Percentiles rank a stretch among this genome's conserved stretches.
phyloP scores from a whole-genome alignment of 2,329 filamentous ascomycete species.

The Bipolaris cookei region DNA sequence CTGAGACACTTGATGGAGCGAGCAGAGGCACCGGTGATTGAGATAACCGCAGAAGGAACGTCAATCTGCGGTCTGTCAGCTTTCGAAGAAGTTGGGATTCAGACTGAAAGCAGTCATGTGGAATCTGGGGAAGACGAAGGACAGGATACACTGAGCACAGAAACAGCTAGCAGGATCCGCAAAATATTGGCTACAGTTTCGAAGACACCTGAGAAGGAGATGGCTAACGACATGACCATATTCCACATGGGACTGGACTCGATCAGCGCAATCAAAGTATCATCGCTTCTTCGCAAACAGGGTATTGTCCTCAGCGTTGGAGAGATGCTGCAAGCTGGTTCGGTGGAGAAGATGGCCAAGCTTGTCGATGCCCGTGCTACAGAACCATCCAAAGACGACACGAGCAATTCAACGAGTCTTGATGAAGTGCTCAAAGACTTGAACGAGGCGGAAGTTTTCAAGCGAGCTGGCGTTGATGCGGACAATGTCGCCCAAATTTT shows the following conservation, averaged over 20 bases:
- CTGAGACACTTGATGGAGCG: conserved; percentile 62
- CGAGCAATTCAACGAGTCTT: conserved; percentile 11
- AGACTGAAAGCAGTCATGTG: not conserved
- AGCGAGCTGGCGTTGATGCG: conserved; percentile 49
- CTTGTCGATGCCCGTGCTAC: conserved; percentile 31
- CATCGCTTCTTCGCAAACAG: conserved; percentile 69
- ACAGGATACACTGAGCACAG: conserved; percentile 31
- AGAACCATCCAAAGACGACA: not conserved
- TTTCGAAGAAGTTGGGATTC: conserved; percentile 41
- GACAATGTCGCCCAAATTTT: conserved; percentile 63
- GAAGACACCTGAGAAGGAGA: conserved; percentile 62
- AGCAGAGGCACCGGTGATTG: conserved; percentile 60
- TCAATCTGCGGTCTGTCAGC: conserved; percentile 69
- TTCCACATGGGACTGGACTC: conserved; percentile 91
- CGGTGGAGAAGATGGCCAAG: conserved; percentile 68
- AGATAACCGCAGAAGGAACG: conserved; percentile 59
- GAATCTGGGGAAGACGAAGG: not conserved
- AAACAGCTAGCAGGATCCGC: conserved; percentile 51
- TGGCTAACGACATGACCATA: conserved; percentile 68
- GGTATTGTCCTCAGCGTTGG: conserved; percentile 70
- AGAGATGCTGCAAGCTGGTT: conserved; percentile 71
- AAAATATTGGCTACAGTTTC: conserved; percentile 64
- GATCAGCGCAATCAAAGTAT: conserved; percentile 87
- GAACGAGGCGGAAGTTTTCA: conserved; percentile 51
- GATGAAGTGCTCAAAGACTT: conserved; percentile 47